Evolutionary conservation across 2,329 filamentous ascomycete genomes (phyloP).

Genomic region (Xylariaceae sp.): DNA sequence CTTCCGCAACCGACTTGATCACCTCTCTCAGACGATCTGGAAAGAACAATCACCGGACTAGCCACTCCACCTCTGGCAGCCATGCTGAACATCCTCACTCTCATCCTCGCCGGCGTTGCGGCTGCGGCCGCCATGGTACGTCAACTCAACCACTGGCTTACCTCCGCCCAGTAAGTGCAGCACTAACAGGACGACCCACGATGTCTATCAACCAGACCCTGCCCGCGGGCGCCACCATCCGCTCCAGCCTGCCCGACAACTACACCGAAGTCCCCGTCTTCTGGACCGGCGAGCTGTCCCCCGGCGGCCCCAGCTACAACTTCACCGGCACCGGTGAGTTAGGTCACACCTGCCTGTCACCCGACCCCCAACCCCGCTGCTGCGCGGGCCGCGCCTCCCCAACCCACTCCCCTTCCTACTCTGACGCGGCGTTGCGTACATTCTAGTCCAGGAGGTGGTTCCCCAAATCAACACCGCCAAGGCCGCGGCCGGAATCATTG

Average conservation of each 20-base stretch:
- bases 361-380: neutral
- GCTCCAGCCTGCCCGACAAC: neutral
- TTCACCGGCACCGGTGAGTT: neutral
- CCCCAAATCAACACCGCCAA: neutral
- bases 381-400: neutral
- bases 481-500: neutral
- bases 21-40: no score
- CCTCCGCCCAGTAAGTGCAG: no score
- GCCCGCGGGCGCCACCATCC: conserved; percentile 1
- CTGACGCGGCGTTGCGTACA: neutral
- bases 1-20: no score
- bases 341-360: no score
- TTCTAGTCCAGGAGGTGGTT: neutral
- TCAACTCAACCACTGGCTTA: no score
- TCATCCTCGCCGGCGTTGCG: no score
- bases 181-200: no score
- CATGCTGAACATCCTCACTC: no score
- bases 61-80: no score
- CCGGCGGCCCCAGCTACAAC: neutral
- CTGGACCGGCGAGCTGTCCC: neutral
- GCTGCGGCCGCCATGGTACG: no score
- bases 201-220: neutral
- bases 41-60: no score
- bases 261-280: neutral
- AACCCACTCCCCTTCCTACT: neutral